Percentiles rank a stretch among this genome's conserved stretches.
These are phyloP conservation scores for Atkinsonella hypoxylon DNA, from an alignment of 2,329 filamentous ascomycete genomes.

Conservation along the genomic window DNA sequence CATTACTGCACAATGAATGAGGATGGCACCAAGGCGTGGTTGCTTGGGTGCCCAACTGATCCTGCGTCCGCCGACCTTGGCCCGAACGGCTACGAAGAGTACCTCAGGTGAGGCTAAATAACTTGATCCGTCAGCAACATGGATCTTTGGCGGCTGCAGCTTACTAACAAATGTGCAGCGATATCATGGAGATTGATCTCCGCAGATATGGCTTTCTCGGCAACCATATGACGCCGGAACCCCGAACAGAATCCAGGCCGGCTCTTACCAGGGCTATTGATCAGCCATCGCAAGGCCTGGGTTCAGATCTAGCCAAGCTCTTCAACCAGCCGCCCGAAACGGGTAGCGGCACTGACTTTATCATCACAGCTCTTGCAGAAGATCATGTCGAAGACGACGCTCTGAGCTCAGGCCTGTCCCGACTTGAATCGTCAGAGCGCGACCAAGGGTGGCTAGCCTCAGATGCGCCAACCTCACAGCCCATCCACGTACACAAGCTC, in stretches of 20 bases:
- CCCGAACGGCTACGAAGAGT: slow-evolving; percentile 69
- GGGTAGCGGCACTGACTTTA: slow-evolving; percentile 81
- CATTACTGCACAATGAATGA: slow-evolving; percentile 96
- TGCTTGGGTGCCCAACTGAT: slow-evolving; percentile 84
- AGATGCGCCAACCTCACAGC: slow-evolving; percentile 57
- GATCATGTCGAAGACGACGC: slow-evolving; percentile 59
- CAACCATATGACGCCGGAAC: slow-evolving; percentile 53
- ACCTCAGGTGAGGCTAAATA: slow-evolving; percentile 44
- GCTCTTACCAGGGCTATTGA: slow-evolving; percentile 35
- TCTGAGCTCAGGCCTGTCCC: slow-evolving; percentile 37
- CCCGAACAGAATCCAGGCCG: slow-evolving; percentile 36
- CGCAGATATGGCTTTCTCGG: slow-evolving; percentile 84
- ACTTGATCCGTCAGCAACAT: background rate
- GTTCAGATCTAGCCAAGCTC: slow-evolving; percentile 70
- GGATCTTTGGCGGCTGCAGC: background rate
- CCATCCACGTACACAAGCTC: slow-evolving; percentile 90
- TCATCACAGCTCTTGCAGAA: slow-evolving; percentile 78
- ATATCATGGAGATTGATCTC: slow-evolving; percentile 88
- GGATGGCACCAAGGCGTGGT: slow-evolving; percentile 90
- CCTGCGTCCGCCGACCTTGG: slow-evolving; percentile 50
- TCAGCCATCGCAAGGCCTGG: slow-evolving; percentile 56
- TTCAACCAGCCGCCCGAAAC: slow-evolving; percentile 80
- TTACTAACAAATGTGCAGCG: slow-evolving; percentile 30
- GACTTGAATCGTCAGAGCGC: slow-evolving; percentile 28
- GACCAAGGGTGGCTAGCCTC: slow-evolving; percentile 47